Evolutionary conservation across 768 basidiomycete species (phyloP), one percentile per base, ranked within the genome.

Genomic region (Lactarius hatsudake): DNA sequence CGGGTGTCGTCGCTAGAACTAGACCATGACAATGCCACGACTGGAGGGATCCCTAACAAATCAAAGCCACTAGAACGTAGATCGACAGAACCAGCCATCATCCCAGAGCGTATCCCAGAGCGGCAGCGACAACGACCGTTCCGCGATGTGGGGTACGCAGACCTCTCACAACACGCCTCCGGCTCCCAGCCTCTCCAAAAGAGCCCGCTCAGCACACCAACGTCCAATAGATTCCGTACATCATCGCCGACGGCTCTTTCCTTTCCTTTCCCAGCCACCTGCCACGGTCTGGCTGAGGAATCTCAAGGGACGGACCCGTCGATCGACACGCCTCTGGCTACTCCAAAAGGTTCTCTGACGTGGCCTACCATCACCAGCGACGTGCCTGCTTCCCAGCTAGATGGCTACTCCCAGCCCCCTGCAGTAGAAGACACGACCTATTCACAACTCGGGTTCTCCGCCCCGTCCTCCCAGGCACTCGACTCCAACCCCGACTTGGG

Each of bases 291-390:
- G 62, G 18, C 54, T 2, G 66, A 43, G 34, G 64, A 48, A 57
- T 83, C 84, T 8, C 82, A 84, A 72, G 81, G 80, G 34, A 78
- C 80, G 3, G 82, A 83, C 23, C 74, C 75, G 8, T 81, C 79
- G 62, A 75, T 86, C 63, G 77, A 80, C 54, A 85, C 87, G 0
- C 86, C 88, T 13, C 63, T 82, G 36, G 78, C 82, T 38, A 85
- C 86, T 9, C 85, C 86, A 4, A 82, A 83, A 62, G 83, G 84
- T 42, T 85, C 85, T n/a, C 72, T 82, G 17, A 79, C 80, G 62
- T 83, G 81, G 80, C 74, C 74, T 36, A 68, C 77, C 34, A 63
- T 72, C 66, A 73, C 72, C 12, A 78, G 74, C 68, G 72, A 74
- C 43, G 65, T 78, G 2, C 76, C 81, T 36, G 63, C 75, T 12